Evolutionary conservation across 2,329 filamentous ascomycete species (phyloP).

Genomic region (Monosporascus sp.): DNA sequence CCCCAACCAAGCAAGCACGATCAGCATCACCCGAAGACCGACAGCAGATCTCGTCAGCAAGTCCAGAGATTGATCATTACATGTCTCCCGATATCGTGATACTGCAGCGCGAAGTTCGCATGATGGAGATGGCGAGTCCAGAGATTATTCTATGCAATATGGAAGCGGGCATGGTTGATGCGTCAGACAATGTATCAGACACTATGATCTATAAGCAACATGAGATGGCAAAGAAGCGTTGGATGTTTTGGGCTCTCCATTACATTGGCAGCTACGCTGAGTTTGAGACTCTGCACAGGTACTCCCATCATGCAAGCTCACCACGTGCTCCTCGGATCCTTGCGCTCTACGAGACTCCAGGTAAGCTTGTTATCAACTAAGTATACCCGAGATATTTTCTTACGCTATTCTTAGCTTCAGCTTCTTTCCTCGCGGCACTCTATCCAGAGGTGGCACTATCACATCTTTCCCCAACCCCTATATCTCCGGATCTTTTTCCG

Average conservation of each 20-base stretch:
- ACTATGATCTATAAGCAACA: conserved; percentile 44
- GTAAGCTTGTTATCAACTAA: conserved; percentile 28
- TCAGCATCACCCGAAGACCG: conserved; percentile 14
- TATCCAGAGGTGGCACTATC: conserved; percentile 36
- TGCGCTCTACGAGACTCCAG: conserved; percentile 46
- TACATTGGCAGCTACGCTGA: conserved; percentile 34
- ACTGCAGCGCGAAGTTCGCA: conserved; percentile 48
- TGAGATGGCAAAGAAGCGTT: conserved; percentile 52
- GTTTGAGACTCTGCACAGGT: conserved; percentile 7
- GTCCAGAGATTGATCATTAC: conserved; percentile 15
- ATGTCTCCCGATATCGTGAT: conserved; percentile 28
- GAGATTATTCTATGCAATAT: conserved; percentile 50
- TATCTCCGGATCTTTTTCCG: conserved; percentile 36
- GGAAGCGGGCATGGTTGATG: conserved; percentile 43
- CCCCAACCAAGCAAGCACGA: conserved; percentile 18
- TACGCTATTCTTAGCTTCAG: conserved; percentile 37
- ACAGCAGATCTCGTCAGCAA: conserved; percentile 12
- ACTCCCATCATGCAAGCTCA: conserved; percentile 9
- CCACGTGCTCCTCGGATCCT: conserved; percentile 32
- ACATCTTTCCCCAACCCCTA: conserved; percentile 39
- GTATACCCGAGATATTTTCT: conserved; percentile 18
- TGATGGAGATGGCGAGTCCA: conserved; percentile 49
- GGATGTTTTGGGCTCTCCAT: conserved; percentile 56
- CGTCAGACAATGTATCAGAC: conserved; percentile 38
- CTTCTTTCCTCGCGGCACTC: conserved; percentile 43